Conservation (phyloP, 495 filamentous ascomycete genomes). For the Lepidopterella palustris region DNA sequence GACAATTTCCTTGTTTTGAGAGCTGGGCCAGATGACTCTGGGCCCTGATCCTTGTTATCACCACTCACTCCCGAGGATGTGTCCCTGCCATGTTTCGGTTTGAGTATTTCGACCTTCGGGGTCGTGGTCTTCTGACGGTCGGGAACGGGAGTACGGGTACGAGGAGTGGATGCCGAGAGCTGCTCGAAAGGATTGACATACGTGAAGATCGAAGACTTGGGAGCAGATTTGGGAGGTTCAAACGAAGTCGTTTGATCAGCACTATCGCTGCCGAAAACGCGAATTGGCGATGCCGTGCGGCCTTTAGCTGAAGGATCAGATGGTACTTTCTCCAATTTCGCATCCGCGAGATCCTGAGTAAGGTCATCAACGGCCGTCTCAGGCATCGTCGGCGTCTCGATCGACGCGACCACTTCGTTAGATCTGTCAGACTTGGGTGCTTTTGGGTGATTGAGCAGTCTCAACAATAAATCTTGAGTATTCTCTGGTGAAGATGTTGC, state of each 20-base stretch:
- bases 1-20: slow-evolving; percentile 31
- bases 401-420: not conserved
- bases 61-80: slow-evolving; percentile 15
- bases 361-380: slow-evolving; percentile 27
- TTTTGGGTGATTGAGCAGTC: slow-evolving; percentile 45
- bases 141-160: slow-evolving; percentile 45
- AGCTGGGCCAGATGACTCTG: slow-evolving; percentile 14
- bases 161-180: slow-evolving; percentile 59
- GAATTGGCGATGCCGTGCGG: slow-evolving; percentile 6
- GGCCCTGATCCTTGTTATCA: slow-evolving; percentile 6
- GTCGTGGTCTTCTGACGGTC: slow-evolving; percentile 12
- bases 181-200: slow-evolving; percentile 79
- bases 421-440: not conserved
- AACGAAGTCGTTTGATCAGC: slow-evolving; percentile 42
- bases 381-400: slow-evolving; percentile 10
- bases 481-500: slow-evolving; percentile 32
- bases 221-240: slow-evolving; percentile 25
- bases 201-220: slow-evolving; percentile 56
- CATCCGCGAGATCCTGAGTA: slow-evolving; percentile 22
- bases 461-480: slow-evolving; percentile 60
- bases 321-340: slow-evolving; percentile 19
- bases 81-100: slow-evolving; percentile 32
- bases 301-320: slow-evolving; percentile 5
- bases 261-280: slow-evolving; percentile 34
- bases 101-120: slow-evolving; percentile 37